Conservation (phyloP, 1,284 basidiomycete species). For the Sparassis latifolia region DNA sequence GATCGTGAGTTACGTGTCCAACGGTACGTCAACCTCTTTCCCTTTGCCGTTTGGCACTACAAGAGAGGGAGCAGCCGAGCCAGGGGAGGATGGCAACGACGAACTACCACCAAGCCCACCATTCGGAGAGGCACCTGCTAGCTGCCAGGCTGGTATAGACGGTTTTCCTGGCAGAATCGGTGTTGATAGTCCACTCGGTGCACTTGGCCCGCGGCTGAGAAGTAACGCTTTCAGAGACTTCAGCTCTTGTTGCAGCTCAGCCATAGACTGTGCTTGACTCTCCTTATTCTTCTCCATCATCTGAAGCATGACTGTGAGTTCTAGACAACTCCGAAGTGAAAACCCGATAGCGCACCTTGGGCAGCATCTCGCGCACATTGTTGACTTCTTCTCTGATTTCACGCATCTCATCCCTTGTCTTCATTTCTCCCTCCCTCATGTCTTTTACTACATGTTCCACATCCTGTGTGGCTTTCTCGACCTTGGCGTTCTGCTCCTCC, state of each 20-base stretch:
- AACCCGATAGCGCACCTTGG: constrained; percentile 53
- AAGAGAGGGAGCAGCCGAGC: constrained; percentile 10
- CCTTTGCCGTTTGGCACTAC: constrained; percentile 22
- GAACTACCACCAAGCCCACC: constrained; percentile 4
- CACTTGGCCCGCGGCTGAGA: constrained; percentile 66
- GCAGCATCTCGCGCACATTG: constrained; percentile 85
- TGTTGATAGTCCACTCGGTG: constrained; percentile 43
- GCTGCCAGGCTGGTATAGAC: constrained; percentile 86
- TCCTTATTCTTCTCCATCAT: constrained; percentile 95
- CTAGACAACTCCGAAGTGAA: background rate
- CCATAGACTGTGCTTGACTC: constrained; percentile 69
- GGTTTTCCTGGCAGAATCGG: constrained; percentile 52
- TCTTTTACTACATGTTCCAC: constrained; percentile 76
- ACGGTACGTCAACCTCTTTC: constrained; percentile 21
- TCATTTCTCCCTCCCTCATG: constrained; percentile 73
- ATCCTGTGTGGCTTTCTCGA: constrained; percentile 74
- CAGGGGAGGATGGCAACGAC: constrained; percentile 16
- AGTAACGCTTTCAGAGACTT: constrained; percentile 92
- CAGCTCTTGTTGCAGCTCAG: constrained; percentile 89
- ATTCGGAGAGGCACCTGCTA: constrained; percentile 32
- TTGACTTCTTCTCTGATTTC: constrained; percentile 91
- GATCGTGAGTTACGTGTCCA: too few relatives aligned
- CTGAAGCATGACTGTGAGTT: constrained; percentile 31
- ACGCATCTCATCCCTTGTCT: constrained; percentile 85
- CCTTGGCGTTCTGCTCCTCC: constrained; percentile 76